A percentile compares a stretch with the other conserved stretches of the same genome.
These are phyloP conservation scores for Limnanthes douglasii DNA, from an alignment of 345 rosid genomes.

Conservation along the genomic window DNA sequence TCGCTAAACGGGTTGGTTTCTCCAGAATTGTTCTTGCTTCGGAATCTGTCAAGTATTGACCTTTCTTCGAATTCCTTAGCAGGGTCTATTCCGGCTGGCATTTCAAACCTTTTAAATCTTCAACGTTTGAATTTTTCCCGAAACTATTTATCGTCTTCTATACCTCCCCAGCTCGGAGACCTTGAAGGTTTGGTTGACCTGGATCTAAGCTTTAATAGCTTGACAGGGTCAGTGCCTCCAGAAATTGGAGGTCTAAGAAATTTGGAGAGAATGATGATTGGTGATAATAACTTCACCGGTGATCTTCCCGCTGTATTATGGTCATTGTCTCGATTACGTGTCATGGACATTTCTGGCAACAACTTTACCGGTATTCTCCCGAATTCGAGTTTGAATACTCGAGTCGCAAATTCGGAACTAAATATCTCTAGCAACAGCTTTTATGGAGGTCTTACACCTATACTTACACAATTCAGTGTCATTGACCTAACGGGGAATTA, in stretches of 20 bases:
- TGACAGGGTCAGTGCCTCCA: slow-evolving; percentile 40
- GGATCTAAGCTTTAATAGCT: slow-evolving; percentile 51
- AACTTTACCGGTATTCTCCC: slow-evolving; percentile 38
- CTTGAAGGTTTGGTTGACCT: slow-evolving; percentile 45
- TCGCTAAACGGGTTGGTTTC: slow-evolving; percentile 48
- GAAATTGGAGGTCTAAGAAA: slow-evolving; percentile 38
- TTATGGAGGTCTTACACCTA: slow-evolving; percentile 38
- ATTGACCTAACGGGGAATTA: slow-evolving; percentile 69
- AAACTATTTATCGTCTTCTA: slow-evolving; percentile 37
- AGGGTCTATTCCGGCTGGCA: slow-evolving; percentile 41
- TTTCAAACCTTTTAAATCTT: slow-evolving; percentile 50
- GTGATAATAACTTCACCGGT: slow-evolving; percentile 43
- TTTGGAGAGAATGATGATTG: slow-evolving; percentile 35
- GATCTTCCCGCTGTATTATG: slow-evolving; percentile 25
- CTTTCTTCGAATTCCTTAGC: slow-evolving; percentile 51
- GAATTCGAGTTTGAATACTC: slow-evolving; percentile 9
- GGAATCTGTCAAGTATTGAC: slow-evolving; percentile 43
- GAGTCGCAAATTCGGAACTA: slow-evolving; percentile 19
- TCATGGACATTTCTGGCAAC: slow-evolving; percentile 50
- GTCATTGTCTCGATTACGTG: slow-evolving; percentile 28
- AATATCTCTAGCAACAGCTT: slow-evolving; percentile 63
- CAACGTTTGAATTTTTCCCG: slow-evolving; percentile 53
- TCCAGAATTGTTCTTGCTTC: slow-evolving; percentile 32
- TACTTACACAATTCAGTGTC: slow-evolving; percentile 22
- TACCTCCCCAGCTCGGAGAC: slow-evolving; percentile 73